Base-by-base conservation (phyloP, 805 yeast species). In the Teunomyces aglyptinius region DNA sequence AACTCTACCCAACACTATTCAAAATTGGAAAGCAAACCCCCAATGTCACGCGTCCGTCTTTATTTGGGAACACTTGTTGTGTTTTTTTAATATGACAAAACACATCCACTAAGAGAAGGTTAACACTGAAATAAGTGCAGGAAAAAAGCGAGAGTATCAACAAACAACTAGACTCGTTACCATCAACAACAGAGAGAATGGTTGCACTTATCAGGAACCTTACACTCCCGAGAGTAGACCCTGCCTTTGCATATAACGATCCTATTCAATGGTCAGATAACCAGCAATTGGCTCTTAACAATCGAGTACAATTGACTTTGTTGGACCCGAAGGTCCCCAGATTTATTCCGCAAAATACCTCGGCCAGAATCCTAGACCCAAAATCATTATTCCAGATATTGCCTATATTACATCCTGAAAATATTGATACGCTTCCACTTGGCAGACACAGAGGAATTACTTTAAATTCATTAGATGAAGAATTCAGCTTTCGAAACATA, bases 321-420 rank as follows among this genome's bases (percentile, higher is more conserved):
- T 50, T 72, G 5, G 76, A 71, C 27, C 76, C 76, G 18, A 63
- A 63, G 45, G 59, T 67, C 4, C 76, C 76, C 2, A 64, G 61
- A 32, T 50, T 63, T n/a, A 50, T 68, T 16, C 44, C 52, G 4
- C 43, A 52, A 3, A 13, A 12, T 12, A 18, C 36, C 24, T 12
- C 26, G 3, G 12, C 19, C 16, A 47, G 20, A 6, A 45, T 56
- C 3, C 48, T 67, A 26, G 63, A 63, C 32, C 49, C 64, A 3
- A 56, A 58, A 33, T 54, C 61, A 2, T 39, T 70, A 10, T 72
- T 60, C 47, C 56, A 58, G 26, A 48, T 57, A 11, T 52, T 52
- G 12, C 56, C 54, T 6, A 53, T 68, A 2, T 53, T 70, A 5
- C 63, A 60, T 20, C 45, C 60, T 8, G 74, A 68, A 39, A 54